Evolutionary conservation across 768 basidiomycete species (phyloP).

Genomic region (Boletus reticulatus): DNA sequence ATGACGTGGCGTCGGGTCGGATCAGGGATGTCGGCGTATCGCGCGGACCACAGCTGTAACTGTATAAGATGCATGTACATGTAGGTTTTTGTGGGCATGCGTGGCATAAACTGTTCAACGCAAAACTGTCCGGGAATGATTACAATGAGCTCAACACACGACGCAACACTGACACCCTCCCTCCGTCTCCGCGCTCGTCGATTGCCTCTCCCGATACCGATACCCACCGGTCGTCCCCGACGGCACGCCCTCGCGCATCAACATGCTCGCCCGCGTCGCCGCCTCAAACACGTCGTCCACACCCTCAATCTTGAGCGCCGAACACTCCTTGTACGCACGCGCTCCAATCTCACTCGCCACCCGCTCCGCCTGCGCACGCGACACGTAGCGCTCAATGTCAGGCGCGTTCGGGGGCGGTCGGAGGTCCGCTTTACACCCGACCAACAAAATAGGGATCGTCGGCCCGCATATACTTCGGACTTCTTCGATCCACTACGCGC

Average conservation of each 20-base stretch:
- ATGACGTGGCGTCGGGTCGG: conserved; percentile 57
- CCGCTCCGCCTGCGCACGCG: conserved; percentile 77
- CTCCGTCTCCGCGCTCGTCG: conserved; percentile 39
- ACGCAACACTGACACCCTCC: conserved; percentile 62
- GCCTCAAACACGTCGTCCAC: conserved; percentile 98
- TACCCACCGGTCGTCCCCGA: conserved; percentile 52
- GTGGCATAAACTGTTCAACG: conserved; percentile 1
- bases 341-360: conserved; percentile 86
- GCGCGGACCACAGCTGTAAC: conserved; percentile 3
- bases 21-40: conserved; percentile 59
- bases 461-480: conserved; percentile 95
- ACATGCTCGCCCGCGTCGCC: conserved; percentile 94
- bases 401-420: conserved; percentile 57
- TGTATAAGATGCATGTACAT: background rate
- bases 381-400: conserved; percentile 57
- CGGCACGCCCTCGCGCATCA: conserved; percentile 84
- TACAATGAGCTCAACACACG: conserved; percentile 46
- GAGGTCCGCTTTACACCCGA: conserved; percentile 95
- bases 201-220: conserved; percentile 43
- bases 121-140: conserved; percentile 11
- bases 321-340: conserved; percentile 92
- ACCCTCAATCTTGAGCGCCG: conserved; percentile 84
- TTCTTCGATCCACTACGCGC: conserved; percentile 91
- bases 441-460: conserved; percentile 89
- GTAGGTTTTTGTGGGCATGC: background rate